These are phyloP conservation scores for Globisporangium perplexum DNA, from an alignment of 352 stramenopile species.

Conservation along the genomic window DNA sequence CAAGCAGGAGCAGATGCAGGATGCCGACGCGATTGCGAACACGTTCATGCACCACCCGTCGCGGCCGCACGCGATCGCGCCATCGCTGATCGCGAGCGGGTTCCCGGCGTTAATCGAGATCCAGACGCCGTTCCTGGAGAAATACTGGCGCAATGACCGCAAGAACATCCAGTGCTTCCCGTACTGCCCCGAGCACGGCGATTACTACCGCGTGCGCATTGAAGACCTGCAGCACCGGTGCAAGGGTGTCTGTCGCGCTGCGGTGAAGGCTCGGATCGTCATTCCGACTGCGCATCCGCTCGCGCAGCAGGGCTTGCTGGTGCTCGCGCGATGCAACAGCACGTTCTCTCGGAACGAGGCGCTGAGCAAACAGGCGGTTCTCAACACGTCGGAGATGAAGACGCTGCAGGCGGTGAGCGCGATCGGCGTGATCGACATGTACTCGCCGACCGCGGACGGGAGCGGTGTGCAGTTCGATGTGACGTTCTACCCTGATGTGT, in stretches of 20 bases:
- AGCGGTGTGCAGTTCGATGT: constrained; percentile 65
- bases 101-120: constrained; percentile 66
- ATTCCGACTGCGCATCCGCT: constrained; percentile 40
- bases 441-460: constrained; percentile 27
- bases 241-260: constrained; percentile 81
- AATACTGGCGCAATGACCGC: constrained; percentile 90
- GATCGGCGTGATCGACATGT: constrained; percentile 56
- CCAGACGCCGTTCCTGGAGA: constrained; percentile 79
- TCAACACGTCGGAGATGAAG: constrained; percentile 61
- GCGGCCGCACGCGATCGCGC: constrained; percentile 13
- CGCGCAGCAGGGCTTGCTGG: constrained; percentile 32
- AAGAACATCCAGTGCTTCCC: constrained; percentile 93
- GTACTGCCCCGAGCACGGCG: constrained; percentile 83
- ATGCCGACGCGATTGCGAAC: constrained; percentile 47
- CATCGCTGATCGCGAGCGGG: constrained; percentile 10
- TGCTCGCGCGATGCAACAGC: constrained; percentile 80
- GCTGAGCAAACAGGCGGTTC: constrained; percentile 38
- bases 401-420: constrained; percentile 63
- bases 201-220: constrained; percentile 88
- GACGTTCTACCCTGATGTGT: constrained; percentile 84
- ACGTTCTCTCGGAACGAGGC: constrained; percentile 67
- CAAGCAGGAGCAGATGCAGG: constrained; percentile 41
- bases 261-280: constrained; percentile 64
- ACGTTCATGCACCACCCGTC: constrained; percentile 36
- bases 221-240: constrained; percentile 77